Conservation (phyloP, 371 early-diverging fungal species). For the Haplosporangium sp. region DNA sequence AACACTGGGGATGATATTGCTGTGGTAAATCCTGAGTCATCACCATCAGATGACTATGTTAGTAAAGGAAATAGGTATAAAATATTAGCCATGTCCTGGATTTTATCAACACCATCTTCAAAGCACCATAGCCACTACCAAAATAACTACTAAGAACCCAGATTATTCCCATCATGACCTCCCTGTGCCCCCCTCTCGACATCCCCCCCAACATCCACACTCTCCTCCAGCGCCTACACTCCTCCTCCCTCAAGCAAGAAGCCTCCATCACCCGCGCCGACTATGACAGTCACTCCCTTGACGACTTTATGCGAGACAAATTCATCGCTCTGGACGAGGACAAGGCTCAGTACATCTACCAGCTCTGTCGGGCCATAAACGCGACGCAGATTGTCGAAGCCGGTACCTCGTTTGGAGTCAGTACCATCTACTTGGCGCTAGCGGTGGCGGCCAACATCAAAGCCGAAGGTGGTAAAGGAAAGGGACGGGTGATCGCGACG, state of each 20-base stretch:
- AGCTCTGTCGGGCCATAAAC: slow-evolving; percentile 11
- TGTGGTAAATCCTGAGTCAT: too few relatives aligned
- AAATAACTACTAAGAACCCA: slow-evolving; percentile 5
- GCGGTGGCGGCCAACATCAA: slow-evolving; percentile 9
- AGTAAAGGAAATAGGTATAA: slow-evolving; percentile 2
- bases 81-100: neutral
- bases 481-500: slow-evolving; percentile 10
- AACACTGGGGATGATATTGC: too few relatives aligned
- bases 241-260: slow-evolving; percentile 9
- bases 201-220: slow-evolving; percentile 4
- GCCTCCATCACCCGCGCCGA: slow-evolving; percentile 8
- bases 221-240: slow-evolving; percentile 7
- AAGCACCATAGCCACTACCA: slow-evolving; percentile 7
- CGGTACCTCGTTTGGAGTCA: slow-evolving; percentile 12
- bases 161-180: slow-evolving; percentile 6
- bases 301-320: slow-evolving; percentile 9
- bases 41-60: slow-evolving; percentile 5
- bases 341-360: slow-evolving; percentile 12
- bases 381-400: slow-evolving; percentile 11
- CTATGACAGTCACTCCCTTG: slow-evolving; percentile 6
- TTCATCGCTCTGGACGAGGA: slow-evolving; percentile 14
- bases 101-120: slow-evolving; percentile 3
- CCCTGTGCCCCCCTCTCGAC: slow-evolving; percentile 7
- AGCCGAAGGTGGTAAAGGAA: slow-evolving; percentile 7
- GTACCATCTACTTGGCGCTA: slow-evolving; percentile 9